Conservation (phyloP, 345 rosid species). For the Trapa bicornis region DNA sequence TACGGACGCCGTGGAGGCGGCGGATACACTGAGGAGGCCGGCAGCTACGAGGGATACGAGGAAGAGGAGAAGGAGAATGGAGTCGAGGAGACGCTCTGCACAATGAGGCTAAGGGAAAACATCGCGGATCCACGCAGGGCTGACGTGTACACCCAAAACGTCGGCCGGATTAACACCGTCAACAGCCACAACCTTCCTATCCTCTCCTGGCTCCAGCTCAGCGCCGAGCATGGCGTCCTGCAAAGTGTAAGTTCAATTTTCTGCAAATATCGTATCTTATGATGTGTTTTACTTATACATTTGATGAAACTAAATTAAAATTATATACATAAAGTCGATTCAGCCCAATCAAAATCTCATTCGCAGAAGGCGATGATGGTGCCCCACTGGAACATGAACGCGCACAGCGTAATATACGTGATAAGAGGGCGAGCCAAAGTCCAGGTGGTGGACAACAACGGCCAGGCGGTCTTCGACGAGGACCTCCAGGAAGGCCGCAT, state of each 20-base stretch:
- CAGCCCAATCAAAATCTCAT: no score
- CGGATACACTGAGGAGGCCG: neutral
- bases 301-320: no score
- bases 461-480: slow-evolving; percentile 39
- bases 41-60: neutral
- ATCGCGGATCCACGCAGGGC: slow-evolving; percentile 47
- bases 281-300: no score
- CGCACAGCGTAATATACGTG: slow-evolving; percentile 48
- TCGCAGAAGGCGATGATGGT: slow-evolving; percentile 44
- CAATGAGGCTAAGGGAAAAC: slow-evolving; percentile 47
- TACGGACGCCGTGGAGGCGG: neutral
- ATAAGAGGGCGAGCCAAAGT: slow-evolving; percentile 38
- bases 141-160: slow-evolving; percentile 41
- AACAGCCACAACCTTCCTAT: slow-evolving; percentile 57
- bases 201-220: slow-evolving; percentile 37
- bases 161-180: slow-evolving; percentile 41
- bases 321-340: no score
- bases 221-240: slow-evolving; percentile 40
- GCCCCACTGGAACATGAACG: slow-evolving; percentile 59
- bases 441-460: slow-evolving; percentile 51
- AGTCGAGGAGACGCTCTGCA: slow-evolving; percentile 63
- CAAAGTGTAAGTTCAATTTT: slow-evolving; percentile 7
- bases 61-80: slow-evolving; percentile 26
- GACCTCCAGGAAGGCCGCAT: slow-evolving; percentile 41
- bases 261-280: neutral